Conservation (phyloP, 345 rosid species). For the Gynandropsis gynandra region DNA sequence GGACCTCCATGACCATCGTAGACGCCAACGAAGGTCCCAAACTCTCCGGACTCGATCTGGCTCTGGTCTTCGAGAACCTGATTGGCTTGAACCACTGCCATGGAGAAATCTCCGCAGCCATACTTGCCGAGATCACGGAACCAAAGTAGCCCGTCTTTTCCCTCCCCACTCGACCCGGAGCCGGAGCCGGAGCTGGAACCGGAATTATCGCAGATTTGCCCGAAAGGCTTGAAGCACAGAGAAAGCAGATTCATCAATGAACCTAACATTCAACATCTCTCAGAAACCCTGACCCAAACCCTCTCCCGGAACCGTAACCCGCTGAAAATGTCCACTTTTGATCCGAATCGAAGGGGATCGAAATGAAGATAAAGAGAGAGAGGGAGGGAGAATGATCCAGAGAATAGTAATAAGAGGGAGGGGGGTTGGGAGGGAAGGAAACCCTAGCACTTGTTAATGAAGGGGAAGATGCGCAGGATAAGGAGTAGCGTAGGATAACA, state of each 20-base stretch:
- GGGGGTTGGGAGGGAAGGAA: too few relatives aligned
- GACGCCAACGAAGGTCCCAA: slow-evolving; percentile 87
- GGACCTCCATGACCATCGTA: slow-evolving; percentile 96
- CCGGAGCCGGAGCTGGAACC: slow-evolving; percentile 24
- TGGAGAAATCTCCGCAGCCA: slow-evolving; percentile 70
- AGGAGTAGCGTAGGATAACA: slow-evolving; percentile 19
- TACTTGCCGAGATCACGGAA: slow-evolving; percentile 62
- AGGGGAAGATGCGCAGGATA: slow-evolving; percentile 31
- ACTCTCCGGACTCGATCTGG: slow-evolving; percentile 85
- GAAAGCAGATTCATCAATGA: slow-evolving; percentile 84
- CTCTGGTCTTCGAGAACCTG: slow-evolving; percentile 81
- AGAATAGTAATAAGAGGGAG: slow-evolving; percentile 8
- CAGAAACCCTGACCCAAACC: slow-evolving; percentile 33
- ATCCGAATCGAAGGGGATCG: slow-evolving; percentile 19
- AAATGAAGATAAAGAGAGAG: slow-evolving; percentile 16
- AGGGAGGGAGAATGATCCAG: slow-evolving; percentile 22
- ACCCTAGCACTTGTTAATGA: slow-evolving; percentile 24
- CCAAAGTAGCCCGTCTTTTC: slow-evolving; percentile 76
- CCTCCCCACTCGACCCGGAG: slow-evolving; percentile 34
- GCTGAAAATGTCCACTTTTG: slow-evolving; percentile 9
- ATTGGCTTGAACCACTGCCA: slow-evolving; percentile 91
- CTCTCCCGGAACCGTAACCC: slow-evolving; percentile 10
- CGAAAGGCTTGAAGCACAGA: slow-evolving; percentile 69
- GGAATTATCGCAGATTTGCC: slow-evolving; percentile 32
- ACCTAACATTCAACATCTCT: slow-evolving; percentile 91